A percentile compares a stretch with the other conserved stretches of the same genome.
Evolutionary conservation across 2,329 filamentous ascomycete genomes (phyloP).

Genomic region (Parastagonospora avenae): DNA sequence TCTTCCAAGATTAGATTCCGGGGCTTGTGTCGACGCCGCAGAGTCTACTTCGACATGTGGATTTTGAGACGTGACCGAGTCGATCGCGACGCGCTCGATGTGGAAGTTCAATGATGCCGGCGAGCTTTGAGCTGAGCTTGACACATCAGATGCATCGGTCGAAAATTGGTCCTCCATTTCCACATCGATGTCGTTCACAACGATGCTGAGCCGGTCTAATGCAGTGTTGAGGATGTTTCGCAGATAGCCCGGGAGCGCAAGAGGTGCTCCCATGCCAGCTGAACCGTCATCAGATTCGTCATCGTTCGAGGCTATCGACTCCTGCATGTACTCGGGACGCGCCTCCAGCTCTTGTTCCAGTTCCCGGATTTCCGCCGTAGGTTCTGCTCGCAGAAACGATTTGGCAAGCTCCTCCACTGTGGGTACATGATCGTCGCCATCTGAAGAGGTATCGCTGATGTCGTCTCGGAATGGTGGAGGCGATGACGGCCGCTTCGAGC

Average conservation of each 20-base stretch:
- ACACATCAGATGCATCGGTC: conserved; percentile 57
- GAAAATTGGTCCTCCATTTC: conserved; percentile 63
- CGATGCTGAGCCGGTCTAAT: conserved; percentile 71
- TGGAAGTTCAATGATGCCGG: conserved; percentile 69
- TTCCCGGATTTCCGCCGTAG: conserved; percentile 66
- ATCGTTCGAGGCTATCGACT: conserved; percentile 64
- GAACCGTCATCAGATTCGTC: conserved; percentile 66
- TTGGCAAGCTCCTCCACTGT: conserved; percentile 75
- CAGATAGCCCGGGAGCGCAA: conserved; percentile 73
- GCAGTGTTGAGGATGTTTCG: conserved; percentile 75
- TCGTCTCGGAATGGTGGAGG: conserved; percentile 13
- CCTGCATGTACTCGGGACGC: conserved; percentile 66
- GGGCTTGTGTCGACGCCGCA: conserved; percentile 7
- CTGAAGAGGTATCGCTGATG: conserved; percentile 20
- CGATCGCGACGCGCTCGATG: conserved; percentile 68
- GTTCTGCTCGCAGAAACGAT: conserved; percentile 77
- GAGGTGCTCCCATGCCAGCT: conserved; percentile 71
- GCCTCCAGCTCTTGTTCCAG: conserved; percentile 71
- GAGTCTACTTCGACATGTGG: conserved; percentile 28
- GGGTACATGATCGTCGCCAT: conserved; percentile 57
- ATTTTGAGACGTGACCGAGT: conserved; percentile 58
- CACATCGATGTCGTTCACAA: conserved; percentile 68
- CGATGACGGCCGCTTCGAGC: conserved; percentile 10
- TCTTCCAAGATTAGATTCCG: conserved; percentile 65
- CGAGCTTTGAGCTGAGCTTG: conserved; percentile 53